A percentile compares a stretch with the other conserved stretches of the same genome.
These are phyloP conservation scores for Stygiomarasmius scandens DNA, from an alignment of 1,284 basidiomycete species.

Conservation along the genomic window DNA sequence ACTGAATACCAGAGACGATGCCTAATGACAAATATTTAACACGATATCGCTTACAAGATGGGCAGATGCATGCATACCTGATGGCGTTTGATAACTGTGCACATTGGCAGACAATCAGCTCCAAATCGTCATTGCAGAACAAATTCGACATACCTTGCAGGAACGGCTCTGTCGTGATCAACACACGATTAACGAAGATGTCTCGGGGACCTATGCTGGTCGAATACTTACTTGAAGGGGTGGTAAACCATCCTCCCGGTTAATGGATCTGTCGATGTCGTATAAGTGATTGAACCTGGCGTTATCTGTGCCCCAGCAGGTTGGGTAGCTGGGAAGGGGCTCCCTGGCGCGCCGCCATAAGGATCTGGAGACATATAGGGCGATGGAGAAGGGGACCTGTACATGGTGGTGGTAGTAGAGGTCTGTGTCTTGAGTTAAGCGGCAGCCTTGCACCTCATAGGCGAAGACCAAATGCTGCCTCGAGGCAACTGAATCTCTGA, in stretches of 20 bases:
- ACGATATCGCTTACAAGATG: background rate
- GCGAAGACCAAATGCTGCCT: background rate
- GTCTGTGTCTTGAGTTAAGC: background rate
- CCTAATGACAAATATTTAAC: slow-evolving; percentile 2
- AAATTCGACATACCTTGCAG: slow-evolving; percentile 55
- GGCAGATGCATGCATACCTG: slow-evolving; percentile 35
- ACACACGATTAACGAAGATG: slow-evolving; percentile 19
- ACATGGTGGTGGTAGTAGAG: slow-evolving; percentile 22
- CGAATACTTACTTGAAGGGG: slow-evolving; percentile 62
- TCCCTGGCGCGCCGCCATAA: background rate
- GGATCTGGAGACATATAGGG: slow-evolving; percentile 1
- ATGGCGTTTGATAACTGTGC: slow-evolving; percentile 67
- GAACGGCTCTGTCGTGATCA: slow-evolving; percentile 53
- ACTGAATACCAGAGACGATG: slow-evolving; percentile 18
- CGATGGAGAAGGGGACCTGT: slow-evolving; percentile 25
- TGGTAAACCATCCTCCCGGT: slow-evolving; percentile 68
- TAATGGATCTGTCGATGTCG: slow-evolving; percentile 55
- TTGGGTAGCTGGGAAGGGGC: slow-evolving; percentile 5
- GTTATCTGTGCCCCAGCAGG: slow-evolving; percentile 28
- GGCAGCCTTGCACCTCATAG: background rate
- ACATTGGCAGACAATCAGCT: slow-evolving; percentile 27
- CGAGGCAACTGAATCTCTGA: background rate
- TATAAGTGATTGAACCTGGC: slow-evolving; percentile 70
- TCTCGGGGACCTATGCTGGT: slow-evolving; percentile 1
- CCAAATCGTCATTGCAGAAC: slow-evolving; percentile 12